Evolutionary conservation across 495 filamentous ascomycete species (phyloP).

Genomic region (Chlorociboria aeruginascens): DNA sequence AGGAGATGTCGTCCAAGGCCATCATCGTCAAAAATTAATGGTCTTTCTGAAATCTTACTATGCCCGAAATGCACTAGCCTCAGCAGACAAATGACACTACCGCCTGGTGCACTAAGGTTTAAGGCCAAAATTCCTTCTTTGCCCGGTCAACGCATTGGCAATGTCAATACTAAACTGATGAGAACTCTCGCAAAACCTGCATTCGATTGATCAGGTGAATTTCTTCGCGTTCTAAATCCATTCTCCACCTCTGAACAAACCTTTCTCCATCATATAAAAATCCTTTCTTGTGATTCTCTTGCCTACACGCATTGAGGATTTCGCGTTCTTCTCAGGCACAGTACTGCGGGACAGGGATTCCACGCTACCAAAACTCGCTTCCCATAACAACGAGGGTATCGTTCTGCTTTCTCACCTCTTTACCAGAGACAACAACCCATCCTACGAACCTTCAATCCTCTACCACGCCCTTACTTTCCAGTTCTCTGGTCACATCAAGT

Average conservation of each 20-base stretch:
- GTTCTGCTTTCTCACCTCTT: constrained; percentile 4
- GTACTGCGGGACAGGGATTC: constrained; percentile 2
- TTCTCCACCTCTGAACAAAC: not conserved
- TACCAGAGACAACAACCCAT: constrained; percentile 9
- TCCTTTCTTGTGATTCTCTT: not conserved
- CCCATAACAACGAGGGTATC: constrained; percentile 16
- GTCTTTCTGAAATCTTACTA: too few relatives aligned
- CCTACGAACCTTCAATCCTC: constrained; percentile 2
- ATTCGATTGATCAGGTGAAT: not conserved
- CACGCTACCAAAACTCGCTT: constrained; percentile 16
- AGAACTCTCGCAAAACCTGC: not conserved
- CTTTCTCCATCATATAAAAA: not conserved
- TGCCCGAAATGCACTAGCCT: too few relatives aligned
- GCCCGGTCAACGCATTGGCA: too few relatives aligned
- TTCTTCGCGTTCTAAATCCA: constrained; percentile 1
- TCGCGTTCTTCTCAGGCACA: constrained; percentile 1
- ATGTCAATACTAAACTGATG: too few relatives aligned
- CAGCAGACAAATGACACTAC: too few relatives aligned
- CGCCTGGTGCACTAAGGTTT: too few relatives aligned
- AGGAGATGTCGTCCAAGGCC: too few relatives aligned
- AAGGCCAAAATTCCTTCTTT: too few relatives aligned
- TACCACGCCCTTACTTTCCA: not conserved
- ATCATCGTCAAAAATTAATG: too few relatives aligned
- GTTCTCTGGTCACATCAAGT: not conserved
- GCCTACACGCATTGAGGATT: not conserved